A percentile compares a stretch with the other conserved stretches of the same genome.
phyloP scores from a whole-genome alignment of 1,284 basidiomycete species.

The Lignosus rhinocerotis region DNA sequence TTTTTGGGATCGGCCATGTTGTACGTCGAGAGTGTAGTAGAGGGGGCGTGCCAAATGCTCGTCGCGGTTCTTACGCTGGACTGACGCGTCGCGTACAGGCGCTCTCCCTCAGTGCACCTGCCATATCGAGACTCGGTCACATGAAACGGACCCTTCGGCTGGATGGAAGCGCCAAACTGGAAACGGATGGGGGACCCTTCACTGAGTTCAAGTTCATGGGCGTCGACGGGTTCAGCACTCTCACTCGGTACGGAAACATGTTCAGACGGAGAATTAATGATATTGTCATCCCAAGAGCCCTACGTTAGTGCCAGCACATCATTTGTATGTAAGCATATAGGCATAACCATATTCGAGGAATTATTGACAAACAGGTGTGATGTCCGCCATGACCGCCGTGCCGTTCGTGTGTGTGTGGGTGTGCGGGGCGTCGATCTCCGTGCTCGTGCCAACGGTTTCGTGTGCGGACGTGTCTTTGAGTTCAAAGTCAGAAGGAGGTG shows the following conservation, averaged over 20 bases:
- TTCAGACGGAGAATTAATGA: slow-evolving; percentile 16
- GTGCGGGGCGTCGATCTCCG: slow-evolving; percentile 11
- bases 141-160: slow-evolving; percentile 16
- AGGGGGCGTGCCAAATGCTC: slow-evolving; percentile 32
- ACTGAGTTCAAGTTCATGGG: not conserved
- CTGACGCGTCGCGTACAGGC: slow-evolving; percentile 66
- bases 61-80: slow-evolving; percentile 37
- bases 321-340: slow-evolving; percentile 47
- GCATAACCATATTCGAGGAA: slow-evolving; percentile 36
- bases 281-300: slow-evolving; percentile 37
- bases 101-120: slow-evolving; percentile 28
- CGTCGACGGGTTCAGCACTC: slow-evolving; percentile 6
- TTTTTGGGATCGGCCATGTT: slow-evolving; percentile 77
- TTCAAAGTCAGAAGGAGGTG: slow-evolving; percentile 9
- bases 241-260: slow-evolving; percentile 5
- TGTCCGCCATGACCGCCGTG: slow-evolving; percentile 28
- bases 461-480: slow-evolving; percentile 12
- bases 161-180: slow-evolving; percentile 14
- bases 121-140: slow-evolving; percentile 26
- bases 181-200: slow-evolving; percentile 7
- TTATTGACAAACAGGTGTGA: slow-evolving; percentile 53
- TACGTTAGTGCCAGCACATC: slow-evolving; percentile 45
- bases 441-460: slow-evolving; percentile 16
- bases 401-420: slow-evolving; percentile 15
- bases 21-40: slow-evolving; percentile 22